Percentiles rank a stretch among this genome's conserved stretches.
Evolutionary conservation across 345 rosid genomes (phyloP).

Genomic region (Rhodamnia argentea): DNA sequence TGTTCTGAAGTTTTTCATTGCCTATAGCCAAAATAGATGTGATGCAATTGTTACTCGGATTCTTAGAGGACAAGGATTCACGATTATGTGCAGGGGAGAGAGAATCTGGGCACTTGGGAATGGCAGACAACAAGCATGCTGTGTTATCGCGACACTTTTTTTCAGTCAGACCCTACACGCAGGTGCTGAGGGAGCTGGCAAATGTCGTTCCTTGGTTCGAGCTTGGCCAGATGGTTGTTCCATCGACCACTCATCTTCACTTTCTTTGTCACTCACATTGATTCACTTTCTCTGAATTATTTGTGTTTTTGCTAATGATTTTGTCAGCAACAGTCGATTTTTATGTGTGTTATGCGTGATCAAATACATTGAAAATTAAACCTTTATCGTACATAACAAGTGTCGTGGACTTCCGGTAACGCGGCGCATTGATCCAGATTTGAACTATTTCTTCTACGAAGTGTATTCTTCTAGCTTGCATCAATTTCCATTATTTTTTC

Average conservation of each 20-base stretch:
- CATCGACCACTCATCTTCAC: neutral
- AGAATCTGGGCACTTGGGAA: neutral
- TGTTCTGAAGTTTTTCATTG: no score
- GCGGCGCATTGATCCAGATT: neutral
- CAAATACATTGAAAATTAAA: neutral
- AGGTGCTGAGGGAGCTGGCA: neutral
- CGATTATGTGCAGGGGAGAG: neutral
- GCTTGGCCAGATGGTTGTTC: neutral
- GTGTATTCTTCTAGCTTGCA: neutral
- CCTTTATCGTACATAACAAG: neutral
- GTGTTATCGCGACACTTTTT: neutral
- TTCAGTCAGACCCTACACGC: neutral
- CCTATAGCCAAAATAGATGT: neutral
- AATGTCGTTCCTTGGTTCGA: neutral
- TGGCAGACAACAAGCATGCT: neutral
- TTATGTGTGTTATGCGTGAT: neutral
- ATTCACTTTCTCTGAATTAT: neutral
- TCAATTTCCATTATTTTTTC: neutral
- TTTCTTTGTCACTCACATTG: neutral
- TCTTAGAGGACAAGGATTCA: neutral
- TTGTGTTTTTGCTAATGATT: neutral
- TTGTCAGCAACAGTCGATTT: neutral
- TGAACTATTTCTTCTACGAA: neutral
- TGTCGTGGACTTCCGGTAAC: neutral
- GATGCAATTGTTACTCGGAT: neutral